Evolutionary conservation across 2,329 filamentous ascomycete species (phyloP).

Genomic region (Penicillium italicum): DNA sequence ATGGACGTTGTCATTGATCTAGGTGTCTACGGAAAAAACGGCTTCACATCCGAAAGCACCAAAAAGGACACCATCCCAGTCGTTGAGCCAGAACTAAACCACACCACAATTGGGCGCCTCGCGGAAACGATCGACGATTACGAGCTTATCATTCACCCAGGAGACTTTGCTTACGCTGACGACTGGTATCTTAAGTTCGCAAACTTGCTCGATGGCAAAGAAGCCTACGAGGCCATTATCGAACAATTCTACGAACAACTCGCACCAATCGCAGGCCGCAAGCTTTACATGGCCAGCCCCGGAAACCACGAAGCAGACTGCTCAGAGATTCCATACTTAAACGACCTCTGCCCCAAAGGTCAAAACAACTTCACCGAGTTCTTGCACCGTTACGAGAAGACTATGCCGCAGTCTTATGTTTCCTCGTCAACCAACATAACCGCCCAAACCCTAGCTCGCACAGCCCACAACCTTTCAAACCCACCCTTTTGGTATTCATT

Average conservation of each 20-base stretch:
- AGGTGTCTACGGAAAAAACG: conserved; percentile 53
- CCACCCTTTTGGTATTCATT: conserved; percentile 60
- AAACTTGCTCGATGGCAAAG: conserved; percentile 48
- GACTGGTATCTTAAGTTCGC: conserved; percentile 51
- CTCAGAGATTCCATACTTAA: conserved; percentile 27
- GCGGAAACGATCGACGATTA: conserved; percentile 53
- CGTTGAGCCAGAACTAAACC: conserved; percentile 53
- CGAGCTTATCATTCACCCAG: conserved; percentile 45
- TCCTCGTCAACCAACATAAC: conserved; percentile 47
- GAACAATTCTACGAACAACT: conserved; percentile 57
- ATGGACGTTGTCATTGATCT: conserved; percentile 54
- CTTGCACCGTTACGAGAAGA: conserved; percentile 53
- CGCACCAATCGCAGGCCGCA: conserved; percentile 51
- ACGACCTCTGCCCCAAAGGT: conserved; percentile 38
- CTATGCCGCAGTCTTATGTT: conserved; percentile 51
- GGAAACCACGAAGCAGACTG: conserved; percentile 61
- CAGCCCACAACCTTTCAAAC: conserved; percentile 46
- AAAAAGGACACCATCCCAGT: conserved; percentile 51
- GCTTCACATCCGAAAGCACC: conserved; percentile 48
- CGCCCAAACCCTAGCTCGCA: conserved; percentile 46
- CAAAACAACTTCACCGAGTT: conserved; percentile 62
- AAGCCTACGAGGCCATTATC: conserved; percentile 56
- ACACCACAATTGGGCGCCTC: conserved; percentile 57
- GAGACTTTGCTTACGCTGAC: conserved; percentile 57
- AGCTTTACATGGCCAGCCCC: conserved; percentile 55